Base-by-base conservation (phyloP, 768 basidiomycete species). In the Rhizopogon roseolus region DNA sequence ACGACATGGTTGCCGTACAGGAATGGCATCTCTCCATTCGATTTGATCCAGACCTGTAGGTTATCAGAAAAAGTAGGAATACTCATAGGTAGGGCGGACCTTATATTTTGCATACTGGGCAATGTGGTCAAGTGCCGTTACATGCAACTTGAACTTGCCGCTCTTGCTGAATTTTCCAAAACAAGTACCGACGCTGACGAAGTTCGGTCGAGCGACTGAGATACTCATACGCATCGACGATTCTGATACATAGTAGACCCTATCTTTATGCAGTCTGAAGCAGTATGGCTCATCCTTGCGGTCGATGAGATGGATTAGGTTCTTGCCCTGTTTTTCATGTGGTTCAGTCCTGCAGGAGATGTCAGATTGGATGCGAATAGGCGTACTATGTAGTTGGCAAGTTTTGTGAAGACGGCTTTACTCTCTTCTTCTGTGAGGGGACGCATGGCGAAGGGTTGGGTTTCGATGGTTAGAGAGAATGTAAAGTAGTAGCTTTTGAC, bases 1-100 rank as follows among this genome's bases (percentile, higher is more conserved):
- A 98, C 82, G 55, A 98, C 87, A 73, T 99, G 95, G 66, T 99
- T 99, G 53, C 97, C 97, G 65, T 99, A 99, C 37, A 99, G 74
- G 79, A 96, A 99, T 1, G 97, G 97, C 88, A 99, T 96, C 73
- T 99, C 97, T 64, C 97, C 97, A 60, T 98, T 96, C 25, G 95
- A 88, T 71, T 99, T 99, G 68, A 99, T 93, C 97, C 97, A 99
- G 16, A 98, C 82, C 96, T 98, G 55, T 4, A 16, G 14, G 14
- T n/a, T 25, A 13, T 28, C 13, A 37, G 43, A 29, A 39, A 34
- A 5, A 17, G 28, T 9, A n/a, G 43, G 37, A 46, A 52, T 22
- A 9, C 43, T 10, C 3, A 51, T 11, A 22, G 22, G 22, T 10
- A 17, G 17, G 37, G 54, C 74, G 51, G 57, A 93, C 97, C 81